These are phyloP conservation scores for Mucor circinelloides DNA, from an alignment of 371 early-diverging fungal species.

Conservation along the genomic window DNA sequence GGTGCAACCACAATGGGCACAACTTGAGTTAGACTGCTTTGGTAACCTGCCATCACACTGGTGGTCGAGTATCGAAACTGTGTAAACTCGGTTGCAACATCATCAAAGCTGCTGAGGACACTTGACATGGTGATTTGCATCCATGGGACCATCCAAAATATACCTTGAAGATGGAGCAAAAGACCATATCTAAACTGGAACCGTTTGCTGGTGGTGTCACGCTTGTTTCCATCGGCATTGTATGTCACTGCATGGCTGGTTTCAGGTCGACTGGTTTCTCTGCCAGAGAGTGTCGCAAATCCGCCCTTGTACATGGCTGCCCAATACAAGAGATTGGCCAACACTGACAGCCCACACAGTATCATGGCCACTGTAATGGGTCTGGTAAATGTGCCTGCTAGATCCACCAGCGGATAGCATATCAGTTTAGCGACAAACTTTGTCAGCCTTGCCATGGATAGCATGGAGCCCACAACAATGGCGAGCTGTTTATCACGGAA, in stretches of 20 bases:
- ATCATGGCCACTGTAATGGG: constrained; percentile 42
- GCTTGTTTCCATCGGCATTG: background rate
- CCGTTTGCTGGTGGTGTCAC: background rate
- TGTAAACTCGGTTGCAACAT: constrained; percentile 48
- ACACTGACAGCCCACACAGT: constrained; percentile 35
- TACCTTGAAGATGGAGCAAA: constrained; percentile 35
- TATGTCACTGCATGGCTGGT: constrained; percentile 2
- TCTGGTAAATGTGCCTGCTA: constrained; percentile 23
- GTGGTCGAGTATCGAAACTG: constrained; percentile 45
- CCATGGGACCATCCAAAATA: constrained; percentile 52
- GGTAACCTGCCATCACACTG: constrained; percentile 53
- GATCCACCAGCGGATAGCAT: constrained; percentile 35
- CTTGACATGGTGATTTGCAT: constrained; percentile 48
- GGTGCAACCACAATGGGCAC: constrained; percentile 59
- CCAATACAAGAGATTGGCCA: constrained; percentile 38
- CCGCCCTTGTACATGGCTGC: constrained; percentile 37
- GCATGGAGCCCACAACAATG: constrained; percentile 36
- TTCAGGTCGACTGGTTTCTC: constrained; percentile 26
- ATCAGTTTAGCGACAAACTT: constrained; percentile 47
- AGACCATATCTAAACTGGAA: constrained; percentile 28
- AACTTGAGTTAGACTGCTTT: constrained; percentile 56
- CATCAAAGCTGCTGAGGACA: constrained; percentile 51
- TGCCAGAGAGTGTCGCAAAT: constrained; percentile 36
- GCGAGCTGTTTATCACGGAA: constrained; percentile 44
- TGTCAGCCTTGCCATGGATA: constrained; percentile 37